phyloP scores from a whole-genome alignment of 1,284 basidiomycete genomes.

The Abortiporus biennis region DNA sequence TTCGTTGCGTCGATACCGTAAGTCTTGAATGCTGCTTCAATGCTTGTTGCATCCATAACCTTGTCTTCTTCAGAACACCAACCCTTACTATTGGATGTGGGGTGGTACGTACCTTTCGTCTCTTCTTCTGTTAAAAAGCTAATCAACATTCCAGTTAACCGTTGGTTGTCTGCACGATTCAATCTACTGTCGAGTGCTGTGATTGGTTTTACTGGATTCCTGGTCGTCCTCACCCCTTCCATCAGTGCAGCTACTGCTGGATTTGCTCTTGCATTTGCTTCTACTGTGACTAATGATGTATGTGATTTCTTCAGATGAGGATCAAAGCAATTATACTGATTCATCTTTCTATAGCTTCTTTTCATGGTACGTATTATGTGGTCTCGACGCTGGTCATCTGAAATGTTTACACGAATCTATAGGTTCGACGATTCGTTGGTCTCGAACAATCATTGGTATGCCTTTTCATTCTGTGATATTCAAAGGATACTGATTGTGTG shows the following conservation, averaged over 20 bases:
- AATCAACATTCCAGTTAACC: conserved; percentile 48
- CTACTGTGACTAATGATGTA: conserved; percentile 69
- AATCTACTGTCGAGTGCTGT: conserved; percentile 73
- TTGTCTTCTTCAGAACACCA: conserved; percentile 55
- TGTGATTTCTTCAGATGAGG: too few relatives aligned
- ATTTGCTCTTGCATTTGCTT: conserved; percentile 81
- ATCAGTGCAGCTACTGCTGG: conserved; percentile 79
- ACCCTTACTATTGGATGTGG: conserved; percentile 86
- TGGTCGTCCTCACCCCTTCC: conserved; percentile 62
- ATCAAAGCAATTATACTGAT: conserved; percentile 19
- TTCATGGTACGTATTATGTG: conserved; percentile 32
- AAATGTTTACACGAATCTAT: conserved; percentile 8
- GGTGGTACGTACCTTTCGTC: conserved; percentile 47
- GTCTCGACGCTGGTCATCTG: too few relatives aligned
- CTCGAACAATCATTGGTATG: conserved; percentile 87
- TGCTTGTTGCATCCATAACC: conserved; percentile 5
- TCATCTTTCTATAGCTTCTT: conserved; percentile 34
- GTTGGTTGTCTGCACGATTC: conserved; percentile 79
- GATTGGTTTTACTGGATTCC: conserved; percentile 65
- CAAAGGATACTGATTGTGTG: conserved; percentile 6
- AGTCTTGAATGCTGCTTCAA: conserved; percentile 18
- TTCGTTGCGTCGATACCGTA: conserved; percentile 78
- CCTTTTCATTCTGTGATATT: neutral
- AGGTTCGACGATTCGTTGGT: conserved; percentile 70
- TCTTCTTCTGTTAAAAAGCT: neutral